Conservation (phyloP, 2,329 filamentous ascomycete genomes). For the Calonectria hawksworthii region DNA sequence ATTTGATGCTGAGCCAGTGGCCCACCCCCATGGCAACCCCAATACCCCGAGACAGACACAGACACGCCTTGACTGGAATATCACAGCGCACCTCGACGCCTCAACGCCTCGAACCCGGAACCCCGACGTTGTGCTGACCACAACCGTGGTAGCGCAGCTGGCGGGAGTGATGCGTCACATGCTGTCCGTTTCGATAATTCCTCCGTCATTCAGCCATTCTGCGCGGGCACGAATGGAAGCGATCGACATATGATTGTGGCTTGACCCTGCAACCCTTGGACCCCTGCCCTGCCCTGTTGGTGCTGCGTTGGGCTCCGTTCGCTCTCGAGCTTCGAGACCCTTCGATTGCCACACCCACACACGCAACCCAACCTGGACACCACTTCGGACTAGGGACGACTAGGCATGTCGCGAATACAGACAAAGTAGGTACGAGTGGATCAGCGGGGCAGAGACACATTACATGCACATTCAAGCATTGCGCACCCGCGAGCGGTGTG, state of each 20-base stretch:
- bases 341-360: slow-evolving; percentile 13
- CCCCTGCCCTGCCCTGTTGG: background rate
- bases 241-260: slow-evolving; percentile 16
- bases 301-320: background rate
- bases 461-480: slow-evolving; percentile 17
- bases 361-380: slow-evolving; percentile 7
- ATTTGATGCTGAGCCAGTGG: background rate
- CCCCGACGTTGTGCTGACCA: background rate
- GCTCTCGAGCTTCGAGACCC: slow-evolving; percentile 18
- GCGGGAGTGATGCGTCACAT: slow-evolving; percentile 11
- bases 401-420: background rate
- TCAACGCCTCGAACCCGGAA: background rate
- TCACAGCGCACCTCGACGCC: background rate
- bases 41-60: background rate
- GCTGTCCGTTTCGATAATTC: background rate
- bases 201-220: background rate
- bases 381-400: background rate
- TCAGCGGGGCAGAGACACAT: background rate
- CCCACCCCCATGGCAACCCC: slow-evolving; percentile 1
- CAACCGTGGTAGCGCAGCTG: background rate
- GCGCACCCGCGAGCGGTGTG: slow-evolving; percentile 35
- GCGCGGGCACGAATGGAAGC: slow-evolving; percentile 2
- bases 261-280: slow-evolving; percentile 1
- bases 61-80: background rate
- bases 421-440: slow-evolving; percentile 12